Conservation (phyloP, 1,139 yeast species). For the Zygoascus meyerae region DNA sequence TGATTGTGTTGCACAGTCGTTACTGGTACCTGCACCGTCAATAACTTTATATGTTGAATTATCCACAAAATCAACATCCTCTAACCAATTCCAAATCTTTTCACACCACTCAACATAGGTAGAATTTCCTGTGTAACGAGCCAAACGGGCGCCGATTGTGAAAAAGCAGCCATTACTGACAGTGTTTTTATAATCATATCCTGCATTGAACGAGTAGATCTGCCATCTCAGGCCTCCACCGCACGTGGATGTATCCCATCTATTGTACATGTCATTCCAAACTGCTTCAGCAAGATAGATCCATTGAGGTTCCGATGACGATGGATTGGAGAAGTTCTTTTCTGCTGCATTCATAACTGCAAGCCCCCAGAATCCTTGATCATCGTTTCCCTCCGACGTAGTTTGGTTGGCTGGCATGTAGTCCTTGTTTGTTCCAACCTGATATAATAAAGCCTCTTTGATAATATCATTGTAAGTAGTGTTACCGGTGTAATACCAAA, state of each 20-base stretch:
- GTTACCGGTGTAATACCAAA: slow-evolving; percentile 65
- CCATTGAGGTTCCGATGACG: slow-evolving; percentile 55
- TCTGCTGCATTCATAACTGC: slow-evolving; percentile 91
- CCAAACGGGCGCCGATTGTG: slow-evolving; percentile 81
- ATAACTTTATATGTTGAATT: slow-evolving; percentile 40
- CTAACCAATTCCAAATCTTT: slow-evolving; percentile 77
- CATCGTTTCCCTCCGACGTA: slow-evolving; percentile 96
- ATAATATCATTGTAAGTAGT: slow-evolving; percentile 58
- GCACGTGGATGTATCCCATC: slow-evolving; percentile 78
- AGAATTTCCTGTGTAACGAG: slow-evolving; percentile 67
- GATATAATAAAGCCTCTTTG: slow-evolving; percentile 61
- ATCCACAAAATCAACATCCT: slow-evolving; percentile 52
- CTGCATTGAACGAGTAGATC: slow-evolving; percentile 89
- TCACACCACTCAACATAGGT: slow-evolving; percentile 79
- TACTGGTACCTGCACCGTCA: slow-evolving; percentile 70
- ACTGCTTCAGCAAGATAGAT: slow-evolving; percentile 68
- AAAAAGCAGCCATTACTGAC: slow-evolving; percentile 89
- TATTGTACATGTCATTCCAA: slow-evolving; percentile 78
- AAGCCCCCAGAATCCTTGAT: slow-evolving; percentile 95
- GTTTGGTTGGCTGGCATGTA: slow-evolving; percentile 87
- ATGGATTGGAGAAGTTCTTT: slow-evolving; percentile 76
- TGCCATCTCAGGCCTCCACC: slow-evolving; percentile 96
- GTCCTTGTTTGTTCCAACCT: slow-evolving; percentile 68
- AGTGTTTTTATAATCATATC: slow-evolving; percentile 86
- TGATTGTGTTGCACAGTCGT: slow-evolving; percentile 58